Conservation (phyloP, 331 rosid species). For the Malus hybrid region DNA sequence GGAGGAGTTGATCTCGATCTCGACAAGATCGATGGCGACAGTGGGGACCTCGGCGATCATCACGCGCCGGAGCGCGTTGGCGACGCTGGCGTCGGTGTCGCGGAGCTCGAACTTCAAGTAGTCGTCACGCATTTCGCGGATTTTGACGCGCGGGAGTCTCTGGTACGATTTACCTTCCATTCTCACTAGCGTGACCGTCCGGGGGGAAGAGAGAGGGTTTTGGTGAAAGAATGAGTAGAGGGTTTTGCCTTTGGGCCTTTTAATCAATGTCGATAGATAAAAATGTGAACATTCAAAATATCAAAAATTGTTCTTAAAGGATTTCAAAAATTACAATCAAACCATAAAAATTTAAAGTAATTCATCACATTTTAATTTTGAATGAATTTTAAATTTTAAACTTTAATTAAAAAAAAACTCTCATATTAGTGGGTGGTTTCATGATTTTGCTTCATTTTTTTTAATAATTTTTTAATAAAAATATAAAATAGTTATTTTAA, state of each 20-base stretch:
- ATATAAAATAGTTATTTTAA: too few relatives aligned
- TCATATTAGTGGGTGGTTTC: too few relatives aligned
- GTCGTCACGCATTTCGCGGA: constrained; percentile 83
- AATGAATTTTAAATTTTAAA: too few relatives aligned
- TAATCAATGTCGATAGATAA: too few relatives aligned
- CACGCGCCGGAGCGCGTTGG: constrained; percentile 94
- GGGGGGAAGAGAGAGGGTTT: not conserved
- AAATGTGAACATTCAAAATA: too few relatives aligned
- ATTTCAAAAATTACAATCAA: too few relatives aligned
- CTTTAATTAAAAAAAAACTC: too few relatives aligned
- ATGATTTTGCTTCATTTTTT: too few relatives aligned
- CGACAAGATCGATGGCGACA: constrained; percentile 84
- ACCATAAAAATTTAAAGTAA: too few relatives aligned
- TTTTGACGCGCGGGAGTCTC: constrained; percentile 75
- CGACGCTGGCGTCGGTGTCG: constrained; percentile 80
- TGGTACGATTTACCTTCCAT: constrained; percentile 85
- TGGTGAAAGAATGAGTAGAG: not conserved
- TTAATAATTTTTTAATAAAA: too few relatives aligned
- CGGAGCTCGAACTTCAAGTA: constrained; percentile 71
- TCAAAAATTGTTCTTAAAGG: too few relatives aligned
- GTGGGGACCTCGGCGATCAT: constrained; percentile 97
- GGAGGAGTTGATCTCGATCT: constrained; percentile 89
- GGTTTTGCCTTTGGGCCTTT: not conserved
- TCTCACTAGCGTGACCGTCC: not conserved
- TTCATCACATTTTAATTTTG: too few relatives aligned